Conservation (phyloP, 1,139 yeast species). For the Suhomyces bolitotheri region DNA sequence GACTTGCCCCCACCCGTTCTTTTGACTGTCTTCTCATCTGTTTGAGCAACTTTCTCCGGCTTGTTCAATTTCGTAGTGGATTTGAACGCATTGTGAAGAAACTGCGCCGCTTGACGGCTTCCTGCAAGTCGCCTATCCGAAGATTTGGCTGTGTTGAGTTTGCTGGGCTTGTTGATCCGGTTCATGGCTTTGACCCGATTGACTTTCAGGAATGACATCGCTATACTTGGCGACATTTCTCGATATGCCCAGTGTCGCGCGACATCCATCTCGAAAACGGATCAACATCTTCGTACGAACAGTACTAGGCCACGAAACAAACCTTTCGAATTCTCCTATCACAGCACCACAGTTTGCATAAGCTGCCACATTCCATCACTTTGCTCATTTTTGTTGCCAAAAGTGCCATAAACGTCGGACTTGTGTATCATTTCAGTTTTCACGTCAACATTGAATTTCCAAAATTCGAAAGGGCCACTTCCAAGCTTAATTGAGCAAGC, state of each 20-base stretch:
- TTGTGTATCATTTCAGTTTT: no score
- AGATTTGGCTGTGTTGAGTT: slow-evolving; percentile 34
- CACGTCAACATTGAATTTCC: no score
- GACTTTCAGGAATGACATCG: background rate
- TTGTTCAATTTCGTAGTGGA: slow-evolving; percentile 2
- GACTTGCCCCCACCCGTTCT: slow-evolving; percentile 46
- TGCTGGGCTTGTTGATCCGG: slow-evolving; percentile 46
- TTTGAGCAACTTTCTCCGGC: background rate
- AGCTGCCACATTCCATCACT: no score
- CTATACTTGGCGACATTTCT: background rate
- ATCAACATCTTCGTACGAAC: background rate
- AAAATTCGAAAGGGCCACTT: no score
- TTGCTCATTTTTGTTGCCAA: no score
- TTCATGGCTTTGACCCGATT: slow-evolving; percentile 45
- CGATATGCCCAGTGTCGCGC: background rate
- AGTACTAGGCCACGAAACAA: no score
- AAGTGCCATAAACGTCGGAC: no score
- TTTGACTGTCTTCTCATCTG: slow-evolving; percentile 32
- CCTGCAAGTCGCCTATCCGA: slow-evolving; percentile 57
- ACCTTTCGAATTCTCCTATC: no score
- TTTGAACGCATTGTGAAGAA: slow-evolving; percentile 29
- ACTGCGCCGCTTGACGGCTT: slow-evolving; percentile 46
- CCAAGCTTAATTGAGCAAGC: no score
- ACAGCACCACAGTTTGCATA: no score
- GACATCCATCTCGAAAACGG: background rate